Evolutionary conservation across 257 asterid genomes (phyloP).

Genomic region (Gynochthodes officinalis): DNA sequence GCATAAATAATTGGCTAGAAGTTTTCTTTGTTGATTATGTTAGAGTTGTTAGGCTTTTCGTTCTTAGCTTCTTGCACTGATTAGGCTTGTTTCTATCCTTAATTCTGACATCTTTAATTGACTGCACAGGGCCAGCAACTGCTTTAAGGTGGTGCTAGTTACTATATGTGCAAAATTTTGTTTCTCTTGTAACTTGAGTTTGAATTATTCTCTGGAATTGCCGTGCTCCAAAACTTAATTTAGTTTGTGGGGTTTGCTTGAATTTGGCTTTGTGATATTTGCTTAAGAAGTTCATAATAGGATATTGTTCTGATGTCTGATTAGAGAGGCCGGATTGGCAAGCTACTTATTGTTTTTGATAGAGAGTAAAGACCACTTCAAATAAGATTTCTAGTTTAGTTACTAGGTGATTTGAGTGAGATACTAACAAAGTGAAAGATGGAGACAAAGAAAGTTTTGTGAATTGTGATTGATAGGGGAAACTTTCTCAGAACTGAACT

Average conservation of each 20-base stretch:
- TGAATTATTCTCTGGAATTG: neutral
- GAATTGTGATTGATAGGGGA: conserved; percentile 4
- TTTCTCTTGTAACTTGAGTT: neutral
- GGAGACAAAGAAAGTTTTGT: neutral
- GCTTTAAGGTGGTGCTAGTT: neutral
- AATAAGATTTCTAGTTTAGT: too few relatives aligned
- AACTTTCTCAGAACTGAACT: neutral
- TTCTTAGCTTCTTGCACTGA: conserved; percentile 23
- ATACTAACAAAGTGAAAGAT: neutral
- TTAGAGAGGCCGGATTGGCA: neutral
- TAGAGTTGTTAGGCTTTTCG: conserved; percentile 18
- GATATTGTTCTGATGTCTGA: neutral
- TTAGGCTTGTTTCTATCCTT: conserved; percentile 6
- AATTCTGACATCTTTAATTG: neutral
- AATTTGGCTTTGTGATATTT: neutral
- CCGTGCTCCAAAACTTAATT: neutral
- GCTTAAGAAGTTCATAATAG: neutral
- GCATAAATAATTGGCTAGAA: conserved; percentile 9
- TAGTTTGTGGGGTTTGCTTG: neutral
- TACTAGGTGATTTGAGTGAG: too few relatives aligned
- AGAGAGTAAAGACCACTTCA: neutral
- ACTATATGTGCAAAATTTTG: neutral
- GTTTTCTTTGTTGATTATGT: conserved; percentile 13
- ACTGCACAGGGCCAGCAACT: conserved; percentile 6
- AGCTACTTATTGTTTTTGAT: too few relatives aligned